Percentiles rank a stretch among this genome's conserved stretches.
These are phyloP conservation scores for Dendrobium catenatum DNA, from an alignment of 106 monocot species.

Conservation along the genomic window DNA sequence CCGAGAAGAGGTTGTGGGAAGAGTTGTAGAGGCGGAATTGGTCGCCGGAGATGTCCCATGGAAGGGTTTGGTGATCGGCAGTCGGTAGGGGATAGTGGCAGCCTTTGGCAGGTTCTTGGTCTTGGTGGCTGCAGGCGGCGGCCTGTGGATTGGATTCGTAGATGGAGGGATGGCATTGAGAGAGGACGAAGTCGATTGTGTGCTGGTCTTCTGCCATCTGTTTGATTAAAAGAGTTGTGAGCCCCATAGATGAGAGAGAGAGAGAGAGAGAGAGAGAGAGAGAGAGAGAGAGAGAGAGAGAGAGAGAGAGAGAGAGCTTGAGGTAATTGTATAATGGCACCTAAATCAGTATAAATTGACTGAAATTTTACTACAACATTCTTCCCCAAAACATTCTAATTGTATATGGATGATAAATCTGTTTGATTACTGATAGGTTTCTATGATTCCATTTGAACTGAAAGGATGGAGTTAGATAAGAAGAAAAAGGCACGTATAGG, in stretches of 20 bases:
- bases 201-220: conserved; percentile 58
- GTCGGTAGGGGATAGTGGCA: not conserved
- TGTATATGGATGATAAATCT: no score
- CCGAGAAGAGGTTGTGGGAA: conserved; percentile 26
- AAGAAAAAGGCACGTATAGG: not conserved
- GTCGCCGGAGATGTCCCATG: conserved; percentile 23
- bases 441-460: no score
- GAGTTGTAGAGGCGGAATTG: conserved; percentile 28
- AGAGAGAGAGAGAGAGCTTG: no score
- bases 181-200: conserved; percentile 41
- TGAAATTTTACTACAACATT: no score
- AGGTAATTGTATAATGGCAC: no score
- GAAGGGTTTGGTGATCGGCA: conserved; percentile 11
- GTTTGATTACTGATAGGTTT: no score
- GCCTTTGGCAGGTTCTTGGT: not conserved
- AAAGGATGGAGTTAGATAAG: no score
- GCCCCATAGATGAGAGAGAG: no score
- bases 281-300: no score
- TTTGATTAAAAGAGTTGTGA: not conserved
- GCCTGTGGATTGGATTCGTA: not conserved
- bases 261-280: no score
- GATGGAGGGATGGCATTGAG: conserved; percentile 28
- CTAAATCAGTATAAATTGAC: no score
- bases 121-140: not conserved
- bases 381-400: no score